phyloP scores from a whole-genome alignment of 495 filamentous ascomycete genomes.

The Aspergillus asperescens region DNA sequence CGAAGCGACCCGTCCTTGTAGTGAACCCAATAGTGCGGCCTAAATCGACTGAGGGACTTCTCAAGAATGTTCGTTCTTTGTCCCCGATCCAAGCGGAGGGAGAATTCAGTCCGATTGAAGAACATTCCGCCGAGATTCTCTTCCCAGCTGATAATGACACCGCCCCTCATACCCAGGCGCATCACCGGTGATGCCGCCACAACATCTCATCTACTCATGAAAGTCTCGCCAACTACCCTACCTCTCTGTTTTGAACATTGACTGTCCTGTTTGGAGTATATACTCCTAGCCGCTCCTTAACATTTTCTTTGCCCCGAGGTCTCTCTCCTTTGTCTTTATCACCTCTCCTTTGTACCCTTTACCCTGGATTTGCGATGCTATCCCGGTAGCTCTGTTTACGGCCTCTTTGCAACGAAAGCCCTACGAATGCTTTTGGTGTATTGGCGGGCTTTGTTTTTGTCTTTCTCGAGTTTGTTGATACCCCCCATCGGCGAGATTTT shows the following conservation, averaged over 20 bases:
- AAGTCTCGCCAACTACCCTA: slow-evolving; percentile 2
- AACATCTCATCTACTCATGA: background rate
- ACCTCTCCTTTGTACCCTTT: slow-evolving; percentile 4
- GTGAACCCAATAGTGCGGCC: slow-evolving; percentile 42
- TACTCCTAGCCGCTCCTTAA: slow-evolving; percentile 30
- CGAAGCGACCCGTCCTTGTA: slow-evolving; percentile 48
- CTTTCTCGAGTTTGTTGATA: slow-evolving; percentile 38
- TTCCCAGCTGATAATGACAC: slow-evolving; percentile 63
- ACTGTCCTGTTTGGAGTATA: slow-evolving; percentile 15
- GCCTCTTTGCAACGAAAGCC: background rate
- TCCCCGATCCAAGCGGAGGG: slow-evolving; percentile 41
- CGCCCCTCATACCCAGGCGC: slow-evolving; percentile 42
- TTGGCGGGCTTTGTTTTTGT: slow-evolving; percentile 17
- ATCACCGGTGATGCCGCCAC: slow-evolving; percentile 28
- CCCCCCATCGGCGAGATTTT: slow-evolving; percentile 36
- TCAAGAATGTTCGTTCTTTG: slow-evolving; percentile 52
- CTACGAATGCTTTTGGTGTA: slow-evolving; percentile 9
- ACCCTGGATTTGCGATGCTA: slow-evolving; percentile 10
- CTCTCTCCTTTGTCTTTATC: slow-evolving; percentile 9
- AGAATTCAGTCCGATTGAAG: slow-evolving; percentile 37
- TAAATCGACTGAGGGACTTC: slow-evolving; percentile 64
- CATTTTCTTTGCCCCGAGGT: slow-evolving; percentile 26
- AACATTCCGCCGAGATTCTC: slow-evolving; percentile 41
- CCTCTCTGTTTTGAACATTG: background rate
- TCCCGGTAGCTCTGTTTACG: slow-evolving; percentile 13